A percentile compares a stretch with the other conserved stretches of the same genome.
Evolutionary conservation across 1,284 basidiomycete genomes (phyloP).

Genomic region (Sporisorium scitamineum): DNA sequence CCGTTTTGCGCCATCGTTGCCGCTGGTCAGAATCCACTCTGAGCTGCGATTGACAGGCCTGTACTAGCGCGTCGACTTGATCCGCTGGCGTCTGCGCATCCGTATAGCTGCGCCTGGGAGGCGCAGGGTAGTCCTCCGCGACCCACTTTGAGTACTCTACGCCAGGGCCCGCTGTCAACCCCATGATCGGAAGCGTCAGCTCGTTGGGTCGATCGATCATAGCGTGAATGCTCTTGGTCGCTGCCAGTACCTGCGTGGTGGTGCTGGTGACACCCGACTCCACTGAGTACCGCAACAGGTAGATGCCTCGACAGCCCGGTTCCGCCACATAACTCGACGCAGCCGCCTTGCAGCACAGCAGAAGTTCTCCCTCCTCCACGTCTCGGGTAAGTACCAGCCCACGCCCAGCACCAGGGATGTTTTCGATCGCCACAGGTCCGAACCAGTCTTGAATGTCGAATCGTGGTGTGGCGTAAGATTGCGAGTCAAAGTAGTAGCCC

Average conservation of each 20-base stretch:
- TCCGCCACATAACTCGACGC: constrained; percentile 61
- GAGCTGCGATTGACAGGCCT: constrained; percentile 16
- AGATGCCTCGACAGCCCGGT: constrained; percentile 44
- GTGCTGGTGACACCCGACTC: constrained; percentile 63
- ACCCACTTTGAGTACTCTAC: constrained; percentile 52
- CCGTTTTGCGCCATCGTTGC: constrained; percentile 7
- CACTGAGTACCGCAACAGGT: constrained; percentile 57
- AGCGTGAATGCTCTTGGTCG: constrained; percentile 63
- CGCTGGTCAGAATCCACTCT: neutral
- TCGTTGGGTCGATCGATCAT: constrained; percentile 60
- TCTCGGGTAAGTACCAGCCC: constrained; percentile 63
- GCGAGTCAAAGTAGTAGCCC: constrained; percentile 57
- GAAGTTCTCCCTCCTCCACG: constrained; percentile 59
- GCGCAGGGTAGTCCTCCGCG: constrained; percentile 53
- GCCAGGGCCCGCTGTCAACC: constrained; percentile 64
- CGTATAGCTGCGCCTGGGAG: constrained; percentile 22
- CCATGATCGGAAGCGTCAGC: constrained; percentile 58
- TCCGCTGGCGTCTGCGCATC: constrained; percentile 18
- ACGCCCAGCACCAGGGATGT: constrained; percentile 63
- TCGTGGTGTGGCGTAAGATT: constrained; percentile 50
- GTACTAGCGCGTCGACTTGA: constrained; percentile 13
- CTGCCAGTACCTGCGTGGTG: constrained; percentile 66
- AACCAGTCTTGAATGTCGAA: constrained; percentile 58
- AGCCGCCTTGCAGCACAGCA: constrained; percentile 61
- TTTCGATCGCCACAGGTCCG: constrained; percentile 55